phyloP scores from a whole-genome alignment of 805 yeast species.

The Komagataella pseudopastoris region DNA sequence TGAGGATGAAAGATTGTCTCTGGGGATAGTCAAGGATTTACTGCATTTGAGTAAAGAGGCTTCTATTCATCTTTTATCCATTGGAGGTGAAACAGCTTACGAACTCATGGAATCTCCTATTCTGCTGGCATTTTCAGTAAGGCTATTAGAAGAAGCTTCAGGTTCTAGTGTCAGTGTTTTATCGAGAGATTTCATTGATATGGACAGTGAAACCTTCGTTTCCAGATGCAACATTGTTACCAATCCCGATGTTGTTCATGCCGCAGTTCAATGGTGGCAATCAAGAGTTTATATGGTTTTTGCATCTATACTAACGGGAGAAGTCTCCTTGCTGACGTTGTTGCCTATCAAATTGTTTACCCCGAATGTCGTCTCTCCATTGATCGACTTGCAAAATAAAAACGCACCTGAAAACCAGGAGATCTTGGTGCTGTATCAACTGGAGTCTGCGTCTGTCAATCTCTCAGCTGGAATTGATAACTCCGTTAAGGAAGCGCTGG shows the following conservation, averaged over 20 bases:
- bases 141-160: conserved; percentile 27
- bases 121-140: conserved; percentile 27
- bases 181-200: conserved; percentile 4
- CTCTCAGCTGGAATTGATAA: conserved; percentile 55
- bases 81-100: conserved; percentile 56
- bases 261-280: conserved; percentile 64
- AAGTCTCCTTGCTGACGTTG: conserved; percentile 28
- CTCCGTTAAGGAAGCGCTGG: conserved; percentile 38
- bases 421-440: conserved; percentile 34
- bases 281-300: conserved; percentile 55
- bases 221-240: conserved; percentile 8
- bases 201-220: conserved; percentile 11
- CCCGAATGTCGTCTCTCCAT: conserved; percentile 17
- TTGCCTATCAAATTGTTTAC: conserved; percentile 26
- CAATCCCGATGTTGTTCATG: conserved; percentile 21
- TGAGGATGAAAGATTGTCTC: conserved; percentile 12
- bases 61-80: conserved; percentile 6
- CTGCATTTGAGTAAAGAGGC: conserved; percentile 10
- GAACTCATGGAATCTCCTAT: conserved; percentile 39
- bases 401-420: conserved; percentile 14
- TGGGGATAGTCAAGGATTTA: conserved; percentile 9
- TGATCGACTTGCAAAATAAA: conserved; percentile 18
- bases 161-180: conserved; percentile 16
- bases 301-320: conserved; percentile 49
- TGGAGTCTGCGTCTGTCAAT: conserved; percentile 58